phyloP scores from a whole-genome alignment of 495 filamentous ascomycete genomes.

The Trichoderma reesei region DNA sequence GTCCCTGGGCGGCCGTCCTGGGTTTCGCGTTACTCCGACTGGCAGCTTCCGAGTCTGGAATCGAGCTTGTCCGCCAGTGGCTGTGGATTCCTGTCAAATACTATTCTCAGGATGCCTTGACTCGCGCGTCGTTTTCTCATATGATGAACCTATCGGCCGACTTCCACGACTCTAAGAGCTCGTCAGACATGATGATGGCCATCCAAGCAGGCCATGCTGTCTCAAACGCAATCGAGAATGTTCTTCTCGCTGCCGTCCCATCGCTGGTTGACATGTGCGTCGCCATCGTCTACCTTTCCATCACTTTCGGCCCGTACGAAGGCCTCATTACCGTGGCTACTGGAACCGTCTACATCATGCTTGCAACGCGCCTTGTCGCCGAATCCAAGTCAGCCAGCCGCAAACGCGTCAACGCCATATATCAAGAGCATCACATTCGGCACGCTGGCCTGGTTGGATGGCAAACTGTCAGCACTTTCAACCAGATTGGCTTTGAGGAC shows the following conservation, averaged over 20 bases:
- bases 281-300: slow-evolving; percentile 58
- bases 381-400: slow-evolving; percentile 26
- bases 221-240: slow-evolving; percentile 51
- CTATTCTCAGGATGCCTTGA: slow-evolving; percentile 50
- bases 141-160: slow-evolving; percentile 70
- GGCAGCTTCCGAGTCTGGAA: slow-evolving; percentile 45
- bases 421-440: slow-evolving; percentile 50
- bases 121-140: slow-evolving; percentile 59
- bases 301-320: slow-evolving; percentile 64
- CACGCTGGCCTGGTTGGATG: slow-evolving; percentile 58
- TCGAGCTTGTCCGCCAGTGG: slow-evolving; percentile 44
- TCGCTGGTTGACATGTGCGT: slow-evolving; percentile 63
- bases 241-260: slow-evolving; percentile 58
- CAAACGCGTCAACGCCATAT: slow-evolving; percentile 30
- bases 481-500: slow-evolving; percentile 56
- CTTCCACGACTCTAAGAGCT: slow-evolving; percentile 67
- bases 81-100: slow-evolving; percentile 60
- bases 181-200: slow-evolving; percentile 58
- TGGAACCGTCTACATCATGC: slow-evolving; percentile 52
- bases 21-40: slow-evolving; percentile 47
- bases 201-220: slow-evolving; percentile 56
- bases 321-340: slow-evolving; percentile 57
- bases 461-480: slow-evolving; percentile 64
- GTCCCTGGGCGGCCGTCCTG: slow-evolving; percentile 45
- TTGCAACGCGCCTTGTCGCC: slow-evolving; percentile 43